Evolutionary conservation across 2,329 filamentous ascomycete genomes (phyloP).

Genomic region (Verticillium isaacii): DNA sequence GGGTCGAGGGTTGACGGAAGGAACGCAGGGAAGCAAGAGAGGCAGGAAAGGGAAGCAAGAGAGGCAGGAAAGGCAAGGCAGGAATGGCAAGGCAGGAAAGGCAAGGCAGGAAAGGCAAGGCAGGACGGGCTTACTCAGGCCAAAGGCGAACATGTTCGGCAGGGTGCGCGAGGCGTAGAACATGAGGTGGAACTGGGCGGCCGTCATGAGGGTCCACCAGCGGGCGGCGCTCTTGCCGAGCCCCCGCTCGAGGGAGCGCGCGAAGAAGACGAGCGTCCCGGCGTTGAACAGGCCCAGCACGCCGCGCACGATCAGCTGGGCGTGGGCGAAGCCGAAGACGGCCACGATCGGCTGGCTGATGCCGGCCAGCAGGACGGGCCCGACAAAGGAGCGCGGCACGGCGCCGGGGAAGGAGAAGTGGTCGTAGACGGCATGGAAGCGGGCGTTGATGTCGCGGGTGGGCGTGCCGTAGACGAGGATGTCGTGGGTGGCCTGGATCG

Average conservation of each 20-base stretch:
- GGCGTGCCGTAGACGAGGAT: conserved; percentile 78
- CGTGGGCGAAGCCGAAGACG: conserved; percentile 49
- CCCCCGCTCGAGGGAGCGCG: conserved; percentile 54
- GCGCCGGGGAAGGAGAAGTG: conserved; percentile 87
- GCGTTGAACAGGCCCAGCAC: conserved; percentile 76
- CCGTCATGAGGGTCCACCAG: conserved; percentile 78
- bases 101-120: no score
- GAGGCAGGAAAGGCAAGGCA: no score
- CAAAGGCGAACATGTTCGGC: conserved; percentile 96
- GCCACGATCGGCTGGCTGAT: conserved; percentile 62
- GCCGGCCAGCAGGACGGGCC: conserved; percentile 70
- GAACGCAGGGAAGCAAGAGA: no score
- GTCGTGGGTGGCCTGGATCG: conserved; percentile 90
- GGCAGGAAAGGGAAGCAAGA: no score
- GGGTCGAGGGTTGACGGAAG: no score
- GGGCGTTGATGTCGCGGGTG: conserved; percentile 43
- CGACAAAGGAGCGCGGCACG: conserved; percentile 87
- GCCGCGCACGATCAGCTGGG: conserved; percentile 64
- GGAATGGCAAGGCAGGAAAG: no score
- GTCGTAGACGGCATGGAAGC: conserved; percentile 67
- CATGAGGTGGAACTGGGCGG: conserved; percentile 84
- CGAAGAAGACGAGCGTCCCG: conserved; percentile 61
- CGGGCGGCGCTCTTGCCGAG: conserved; percentile 65
- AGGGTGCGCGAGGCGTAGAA: conserved; percentile 90
- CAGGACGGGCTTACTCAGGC: conserved; percentile 57